Base-by-base conservation (phyloP, 805 yeast genomes). In the Wickerhamiella sergipiensis region DNA sequence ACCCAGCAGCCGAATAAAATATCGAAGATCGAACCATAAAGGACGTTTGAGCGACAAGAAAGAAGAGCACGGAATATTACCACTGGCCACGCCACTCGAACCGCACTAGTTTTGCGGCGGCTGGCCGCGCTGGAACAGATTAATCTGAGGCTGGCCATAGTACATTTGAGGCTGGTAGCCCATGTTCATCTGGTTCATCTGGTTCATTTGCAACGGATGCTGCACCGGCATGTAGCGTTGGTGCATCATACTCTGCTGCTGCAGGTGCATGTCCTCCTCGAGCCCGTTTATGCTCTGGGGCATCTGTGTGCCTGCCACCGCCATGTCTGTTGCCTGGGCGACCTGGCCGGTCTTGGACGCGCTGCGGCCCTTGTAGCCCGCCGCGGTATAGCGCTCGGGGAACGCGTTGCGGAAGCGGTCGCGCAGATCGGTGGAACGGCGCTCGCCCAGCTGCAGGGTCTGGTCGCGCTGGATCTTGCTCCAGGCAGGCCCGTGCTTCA, bases 361-460 rank as follows among this genome's bases (percentile, higher is more conserved):
- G 42, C 51, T 44, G 44, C 70, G 66, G 47, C 69, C 68, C 58
- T 70, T 71, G 61, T 69, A 70, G 12, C 74, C 74, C 7, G 74
- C 74, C 3, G 71, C 71, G 10, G 68, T 65, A 55, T 70, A 70
- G 21, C 67, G 58, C 29, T 70, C 71, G 6, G 74, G 74, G 59
- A 68, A 71, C 24, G 74, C 74, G 55, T 70, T 71, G 36, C 74
- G 60, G 61, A 71, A 70, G 43, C 74, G 60, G 56, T 71, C 75
- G 13, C 75, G 64, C 50, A 71, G 59, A 49, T 71, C 75, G 2
- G 74, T 71, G 21, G 71, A 64, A 22, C 75, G 67, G 45, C 75
- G 63, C 49, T 65, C 69, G 47, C 58, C 57, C 38, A 71, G 60
- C 13, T 64, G 64, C 45, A 71, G 59, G 17, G 58, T 54, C 43